Conservation (phyloP, 495 filamentous ascomycete genomes). For the Aspergillus nidulans region DNA sequence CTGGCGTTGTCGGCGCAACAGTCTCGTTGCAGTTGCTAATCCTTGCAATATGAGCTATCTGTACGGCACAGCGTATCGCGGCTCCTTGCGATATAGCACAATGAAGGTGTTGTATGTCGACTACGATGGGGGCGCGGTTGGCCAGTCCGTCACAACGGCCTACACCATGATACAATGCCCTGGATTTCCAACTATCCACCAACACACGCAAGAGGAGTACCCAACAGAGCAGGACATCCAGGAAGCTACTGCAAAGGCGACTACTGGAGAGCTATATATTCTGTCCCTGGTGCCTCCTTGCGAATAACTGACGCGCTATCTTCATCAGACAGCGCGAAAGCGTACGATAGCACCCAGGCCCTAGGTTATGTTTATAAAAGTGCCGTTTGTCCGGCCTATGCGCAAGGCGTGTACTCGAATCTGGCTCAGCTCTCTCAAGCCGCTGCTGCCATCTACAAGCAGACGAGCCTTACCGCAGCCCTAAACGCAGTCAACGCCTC, state of each 20-base stretch:
- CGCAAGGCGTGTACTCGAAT: constrained; percentile 17
- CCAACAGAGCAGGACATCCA: constrained; percentile 18
- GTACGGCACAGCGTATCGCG: not conserved
- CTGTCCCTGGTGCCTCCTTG: constrained; percentile 22
- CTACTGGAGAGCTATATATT: constrained; percentile 40
- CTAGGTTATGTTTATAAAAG: constrained; percentile 44
- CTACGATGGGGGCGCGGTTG: constrained; percentile 41
- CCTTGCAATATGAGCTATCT: constrained; percentile 2
- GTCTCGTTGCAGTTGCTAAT: not conserved
- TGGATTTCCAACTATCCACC: constrained; percentile 29
- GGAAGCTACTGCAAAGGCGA: constrained; percentile 28
- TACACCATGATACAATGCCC: constrained; percentile 28
- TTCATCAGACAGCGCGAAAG: constrained; percentile 10
- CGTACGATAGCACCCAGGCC: not conserved
- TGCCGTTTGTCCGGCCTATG: constrained; percentile 33
- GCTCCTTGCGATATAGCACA: not conserved
- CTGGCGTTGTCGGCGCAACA: not conserved
- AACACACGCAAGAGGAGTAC: constrained; percentile 19
- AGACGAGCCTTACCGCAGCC: constrained; percentile 15
- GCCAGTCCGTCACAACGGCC: constrained; percentile 29
- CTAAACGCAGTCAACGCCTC: constrained; percentile 15
- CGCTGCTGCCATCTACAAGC: constrained; percentile 26
- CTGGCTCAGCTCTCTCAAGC: constrained; percentile 20
- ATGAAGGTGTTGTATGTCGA: constrained; percentile 30
- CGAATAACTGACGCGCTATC: constrained; percentile 22